A percentile compares a stretch with the other conserved stretches of the same genome.
Evolutionary conservation across 2,329 filamentous ascomycete species (phyloP).

Genomic region (Trichophyton schoenleinii): DNA sequence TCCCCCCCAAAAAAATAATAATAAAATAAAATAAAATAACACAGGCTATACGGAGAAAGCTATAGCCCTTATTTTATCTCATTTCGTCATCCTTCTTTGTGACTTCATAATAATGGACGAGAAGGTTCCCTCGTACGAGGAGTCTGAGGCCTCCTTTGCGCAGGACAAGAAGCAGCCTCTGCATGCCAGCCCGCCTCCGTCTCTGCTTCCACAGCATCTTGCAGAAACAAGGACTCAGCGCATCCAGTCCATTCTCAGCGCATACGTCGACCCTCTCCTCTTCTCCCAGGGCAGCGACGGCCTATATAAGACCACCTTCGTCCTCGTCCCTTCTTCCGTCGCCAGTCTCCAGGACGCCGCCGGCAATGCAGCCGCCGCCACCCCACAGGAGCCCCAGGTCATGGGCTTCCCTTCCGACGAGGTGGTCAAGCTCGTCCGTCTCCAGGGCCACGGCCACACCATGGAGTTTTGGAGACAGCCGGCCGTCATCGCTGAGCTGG

Average conservation of each 20-base stretch:
- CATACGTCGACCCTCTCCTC: slow-evolving; percentile 32
- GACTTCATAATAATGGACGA: slow-evolving; percentile 13
- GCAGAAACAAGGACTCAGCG: slow-evolving; percentile 29
- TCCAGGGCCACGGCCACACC: slow-evolving; percentile 29
- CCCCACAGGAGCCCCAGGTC: slow-evolving; percentile 20
- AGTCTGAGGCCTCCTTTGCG: slow-evolving; percentile 15
- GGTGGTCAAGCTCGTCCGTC: slow-evolving; percentile 27
- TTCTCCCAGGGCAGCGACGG: slow-evolving; percentile 29
- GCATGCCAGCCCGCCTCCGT: not conserved
- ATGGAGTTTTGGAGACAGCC: slow-evolving; percentile 34
- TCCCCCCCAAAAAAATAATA: too few species aligned
- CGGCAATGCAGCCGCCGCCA: slow-evolving; percentile 13
- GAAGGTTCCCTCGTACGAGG: slow-evolving; percentile 23
- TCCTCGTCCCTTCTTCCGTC: slow-evolving; percentile 35
- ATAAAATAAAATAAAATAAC: too few species aligned
- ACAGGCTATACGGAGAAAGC: too few species aligned
- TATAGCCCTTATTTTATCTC: too few species aligned
- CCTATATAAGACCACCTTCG: slow-evolving; percentile 33
- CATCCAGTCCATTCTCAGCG: slow-evolving; percentile 28
- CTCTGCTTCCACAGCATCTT: slow-evolving; percentile 19
- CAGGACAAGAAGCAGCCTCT: not conserved
- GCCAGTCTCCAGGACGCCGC: slow-evolving; percentile 17
- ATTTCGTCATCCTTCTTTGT: too few species aligned
- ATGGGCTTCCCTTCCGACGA: slow-evolving; percentile 31
- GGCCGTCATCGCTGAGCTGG: slow-evolving; percentile 31